Base-by-base conservation (phyloP, 2,329 filamentous ascomycete species). In the Aspergillus sp. region DNA sequence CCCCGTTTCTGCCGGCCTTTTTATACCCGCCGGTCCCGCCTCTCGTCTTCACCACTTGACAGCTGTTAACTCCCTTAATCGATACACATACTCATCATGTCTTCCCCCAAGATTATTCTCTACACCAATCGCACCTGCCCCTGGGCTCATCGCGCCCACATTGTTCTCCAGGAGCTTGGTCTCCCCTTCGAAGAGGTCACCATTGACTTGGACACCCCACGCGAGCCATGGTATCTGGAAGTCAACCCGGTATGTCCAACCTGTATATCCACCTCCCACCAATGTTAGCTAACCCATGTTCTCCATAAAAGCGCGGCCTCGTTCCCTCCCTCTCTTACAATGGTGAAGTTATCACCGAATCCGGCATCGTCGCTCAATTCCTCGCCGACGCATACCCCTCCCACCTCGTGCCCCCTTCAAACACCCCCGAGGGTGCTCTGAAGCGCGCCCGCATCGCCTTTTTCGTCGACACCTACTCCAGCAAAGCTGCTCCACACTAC, bases 121-220 rank as follows among this genome's bases (percentile, higher is more conserved):
- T 92, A 92, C 78, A 91, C 89, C 52, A 89, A 87, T 79, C 87
- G 87, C 67, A 55, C 66, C 53, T 92, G 89, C 73, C 89, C 89
- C 21, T 92, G 85, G 74, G 90, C 90, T 15, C 91, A 94, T 71
- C 88, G 91, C 38, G 89, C 86, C 1, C 88, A 92, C 68, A 91
- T 92, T 61, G 84, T 84, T 5, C 82, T 92, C 25, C 81, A 84
- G 30, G 90, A 92, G 70, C 83, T 90, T 12, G 81, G 82, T 10
- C 71, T 92, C 30, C 80, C 85, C 0, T 91, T 86, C 68, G 87
- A 91, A 59, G 87, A 91, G 66, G 87, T 90, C 62, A 85, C 87
- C 59, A 90, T 96, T 67, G 89, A 94, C 72, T 82, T 95, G 50
- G 75, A 78, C 66, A 83, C 76, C 9, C 91, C 91, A 0, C 86